Conservation (phyloP, 2,329 filamentous ascomycete genomes). For the Penicillium expansum region DNA sequence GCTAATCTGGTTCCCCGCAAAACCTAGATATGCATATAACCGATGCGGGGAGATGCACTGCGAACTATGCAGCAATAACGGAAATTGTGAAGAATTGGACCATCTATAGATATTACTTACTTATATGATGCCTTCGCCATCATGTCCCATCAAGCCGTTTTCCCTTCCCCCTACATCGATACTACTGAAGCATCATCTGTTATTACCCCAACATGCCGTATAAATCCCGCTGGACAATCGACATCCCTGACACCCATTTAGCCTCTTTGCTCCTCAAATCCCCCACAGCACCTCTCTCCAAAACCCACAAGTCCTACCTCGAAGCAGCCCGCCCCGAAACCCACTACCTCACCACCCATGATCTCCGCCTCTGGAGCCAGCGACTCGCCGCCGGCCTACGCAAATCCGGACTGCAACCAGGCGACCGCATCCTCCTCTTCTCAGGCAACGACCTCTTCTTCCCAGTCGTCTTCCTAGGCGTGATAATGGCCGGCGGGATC, state of each 20-base stretch:
- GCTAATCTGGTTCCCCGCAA: conserved; percentile 17
- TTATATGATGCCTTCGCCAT: not conserved
- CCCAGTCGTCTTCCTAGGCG: conserved; percentile 67
- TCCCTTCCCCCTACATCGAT: not conserved
- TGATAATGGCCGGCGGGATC: conserved; percentile 73
- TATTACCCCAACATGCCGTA: conserved; percentile 43
- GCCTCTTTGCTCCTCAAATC: conserved; percentile 50
- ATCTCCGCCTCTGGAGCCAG: conserved; percentile 69
- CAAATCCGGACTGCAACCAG: conserved; percentile 61
- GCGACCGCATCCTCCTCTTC: conserved; percentile 71
- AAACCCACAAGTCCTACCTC: conserved; percentile 52
- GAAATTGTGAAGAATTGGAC: not conserved
- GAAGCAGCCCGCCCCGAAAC: conserved; percentile 67
- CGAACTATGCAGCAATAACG: not conserved
- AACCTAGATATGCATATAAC: not conserved
- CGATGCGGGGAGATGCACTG: not conserved
- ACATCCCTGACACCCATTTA: conserved; percentile 45
- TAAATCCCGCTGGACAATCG: conserved; percentile 50
- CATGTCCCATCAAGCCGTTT: not conserved
- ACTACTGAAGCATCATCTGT: not conserved
- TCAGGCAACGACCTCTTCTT: conserved; percentile 72
- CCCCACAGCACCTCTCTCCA: conserved; percentile 47
- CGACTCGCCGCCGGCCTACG: conserved; percentile 67
- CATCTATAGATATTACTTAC: not conserved
- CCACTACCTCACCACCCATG: conserved; percentile 61